These are phyloP conservation scores for Paraphoma chrysanthemicola DNA, from an alignment of 2,329 filamentous ascomycete species.

Conservation along the genomic window DNA sequence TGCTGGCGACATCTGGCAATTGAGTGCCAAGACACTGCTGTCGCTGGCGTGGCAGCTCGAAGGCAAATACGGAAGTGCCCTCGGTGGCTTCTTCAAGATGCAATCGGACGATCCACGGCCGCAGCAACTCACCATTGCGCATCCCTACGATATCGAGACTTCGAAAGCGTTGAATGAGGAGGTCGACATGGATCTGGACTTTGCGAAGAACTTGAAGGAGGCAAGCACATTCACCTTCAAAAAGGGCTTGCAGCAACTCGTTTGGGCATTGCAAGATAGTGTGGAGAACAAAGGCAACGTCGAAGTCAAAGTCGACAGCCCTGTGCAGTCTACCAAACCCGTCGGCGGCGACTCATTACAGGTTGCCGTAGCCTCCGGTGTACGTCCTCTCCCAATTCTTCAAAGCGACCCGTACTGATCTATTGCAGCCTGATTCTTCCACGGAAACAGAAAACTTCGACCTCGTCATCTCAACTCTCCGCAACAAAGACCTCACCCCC, in stretches of 20 bases:
- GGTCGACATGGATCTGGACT: conserved; percentile 41
- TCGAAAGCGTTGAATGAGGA: conserved; percentile 41
- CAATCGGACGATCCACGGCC: conserved; percentile 16
- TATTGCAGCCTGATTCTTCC: conserved; percentile 14
- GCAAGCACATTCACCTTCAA: conserved; percentile 54
- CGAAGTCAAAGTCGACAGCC: conserved; percentile 47
- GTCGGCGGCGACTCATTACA: conserved; percentile 14
- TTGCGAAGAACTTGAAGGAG: conserved; percentile 40
- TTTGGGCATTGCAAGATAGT: conserved; percentile 42
- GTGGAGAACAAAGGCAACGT: conserved; percentile 50
- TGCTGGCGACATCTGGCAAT: conserved; percentile 82
- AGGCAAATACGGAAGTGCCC: conserved; percentile 42
- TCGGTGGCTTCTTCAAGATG: conserved; percentile 28
- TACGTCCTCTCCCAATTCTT: conserved; percentile 14
- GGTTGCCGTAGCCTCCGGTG: conserved; percentile 33
- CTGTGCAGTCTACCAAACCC: conserved; percentile 28
- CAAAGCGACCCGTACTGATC: conserved; percentile 12
- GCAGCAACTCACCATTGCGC: conserved; percentile 11
- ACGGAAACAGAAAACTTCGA: conserved; percentile 32
- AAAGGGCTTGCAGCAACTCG: conserved; percentile 52
- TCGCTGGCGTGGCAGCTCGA: conserved; percentile 61
- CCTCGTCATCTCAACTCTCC: conserved; percentile 40
- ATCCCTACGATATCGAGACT: conserved; percentile 31
- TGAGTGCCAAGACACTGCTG: conserved; percentile 74
- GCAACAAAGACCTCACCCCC: conserved; percentile 59